Percentiles rank a stretch among this genome's conserved stretches.
phyloP scores from a whole-genome alignment of 1,284 basidiomycete species.

The Apiotrichum sp. region DNA sequence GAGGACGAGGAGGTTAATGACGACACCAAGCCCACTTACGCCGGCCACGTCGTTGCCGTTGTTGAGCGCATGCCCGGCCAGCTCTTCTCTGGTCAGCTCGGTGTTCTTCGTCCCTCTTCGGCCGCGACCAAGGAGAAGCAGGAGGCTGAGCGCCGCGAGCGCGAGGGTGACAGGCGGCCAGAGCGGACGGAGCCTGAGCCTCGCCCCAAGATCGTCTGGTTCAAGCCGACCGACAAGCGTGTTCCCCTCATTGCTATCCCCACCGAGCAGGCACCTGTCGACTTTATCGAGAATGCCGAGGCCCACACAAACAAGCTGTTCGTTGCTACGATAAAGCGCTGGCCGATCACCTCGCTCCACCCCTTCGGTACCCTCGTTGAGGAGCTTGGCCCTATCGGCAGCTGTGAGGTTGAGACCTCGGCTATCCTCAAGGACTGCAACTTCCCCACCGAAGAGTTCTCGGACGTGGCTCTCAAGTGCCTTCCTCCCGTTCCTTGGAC shows the following conservation, averaged over 20 bases:
- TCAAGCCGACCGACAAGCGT: slow-evolving; percentile 98
- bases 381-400: slow-evolving; percentile 96
- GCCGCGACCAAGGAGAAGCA: slow-evolving; percentile 99
- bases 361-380: slow-evolving; percentile 98
- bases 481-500: slow-evolving; percentile 79
- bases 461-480: slow-evolving; percentile 90
- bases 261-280: slow-evolving; percentile 94
- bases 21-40: slow-evolving; percentile 76
- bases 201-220: slow-evolving; percentile 99
- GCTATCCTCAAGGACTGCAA: slow-evolving; percentile 97
- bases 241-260: slow-evolving; percentile 98
- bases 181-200: slow-evolving; percentile 68
- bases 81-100: slow-evolving; percentile 94
- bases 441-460: slow-evolving; percentile 90
- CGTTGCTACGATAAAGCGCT: slow-evolving; percentile 95
- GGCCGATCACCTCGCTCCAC: slow-evolving; percentile 82
- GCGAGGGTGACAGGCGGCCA: slow-evolving; percentile 68
- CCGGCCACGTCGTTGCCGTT: slow-evolving; percentile 96
- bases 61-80: slow-evolving; percentile 99
- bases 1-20: slow-evolving; percentile 98
- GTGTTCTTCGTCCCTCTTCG: slow-evolving; percentile 89
- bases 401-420: slow-evolving; percentile 94
- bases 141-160: slow-evolving; percentile 91
- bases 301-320: slow-evolving; percentile 85
- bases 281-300: slow-evolving; percentile 93